Conservation (phyloP, 768 basidiomycete species). For the Kwoniella shandongensis region DNA sequence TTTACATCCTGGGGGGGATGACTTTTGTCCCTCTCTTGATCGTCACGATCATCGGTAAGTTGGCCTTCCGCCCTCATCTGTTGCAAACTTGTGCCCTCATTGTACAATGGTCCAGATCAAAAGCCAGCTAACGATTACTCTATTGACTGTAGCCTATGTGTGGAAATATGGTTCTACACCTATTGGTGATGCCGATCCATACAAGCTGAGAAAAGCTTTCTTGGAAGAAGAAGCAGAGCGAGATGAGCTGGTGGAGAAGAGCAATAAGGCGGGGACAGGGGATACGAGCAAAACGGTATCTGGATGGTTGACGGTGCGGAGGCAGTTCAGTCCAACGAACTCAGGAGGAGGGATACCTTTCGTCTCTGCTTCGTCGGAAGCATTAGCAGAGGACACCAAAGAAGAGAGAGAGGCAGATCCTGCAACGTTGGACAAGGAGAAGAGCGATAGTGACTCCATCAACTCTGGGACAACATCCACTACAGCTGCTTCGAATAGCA, state of each 20-base stretch:
- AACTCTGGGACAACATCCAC: no score
- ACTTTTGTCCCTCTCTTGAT: constrained; percentile 82
- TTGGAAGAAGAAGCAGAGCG: constrained; percentile 41
- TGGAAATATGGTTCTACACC: constrained; percentile 79
- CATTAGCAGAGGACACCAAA: constrained; percentile 9
- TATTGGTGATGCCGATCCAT: constrained; percentile 61
- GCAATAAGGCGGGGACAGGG: neutral
- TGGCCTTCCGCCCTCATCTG: neutral
- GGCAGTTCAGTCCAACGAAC: constrained; percentile 29
- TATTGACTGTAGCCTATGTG: constrained; percentile 22
- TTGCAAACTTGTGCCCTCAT: neutral
- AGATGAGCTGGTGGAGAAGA: constrained; percentile 36
- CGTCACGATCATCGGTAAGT: constrained; percentile 57
- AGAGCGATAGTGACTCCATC: constrained; percentile 23
- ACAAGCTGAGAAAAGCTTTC: constrained; percentile 54
- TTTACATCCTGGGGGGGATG: constrained; percentile 84
- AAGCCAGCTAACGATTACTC: neutral
- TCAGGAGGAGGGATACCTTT: constrained; percentile 11
- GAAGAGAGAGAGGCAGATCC: constrained; percentile 16
- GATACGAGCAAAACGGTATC: constrained; percentile 25
- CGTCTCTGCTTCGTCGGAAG: neutral
- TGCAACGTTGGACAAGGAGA: constrained; percentile 13
- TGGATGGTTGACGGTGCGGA: constrained; percentile 44
- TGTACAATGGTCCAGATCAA: neutral
- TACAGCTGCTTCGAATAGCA: no score